Evolutionary conservation across 176 grass and related monocot species (phyloP), one percentile per base, ranked within the genome.

Genomic region (Areca catechu): DNA sequence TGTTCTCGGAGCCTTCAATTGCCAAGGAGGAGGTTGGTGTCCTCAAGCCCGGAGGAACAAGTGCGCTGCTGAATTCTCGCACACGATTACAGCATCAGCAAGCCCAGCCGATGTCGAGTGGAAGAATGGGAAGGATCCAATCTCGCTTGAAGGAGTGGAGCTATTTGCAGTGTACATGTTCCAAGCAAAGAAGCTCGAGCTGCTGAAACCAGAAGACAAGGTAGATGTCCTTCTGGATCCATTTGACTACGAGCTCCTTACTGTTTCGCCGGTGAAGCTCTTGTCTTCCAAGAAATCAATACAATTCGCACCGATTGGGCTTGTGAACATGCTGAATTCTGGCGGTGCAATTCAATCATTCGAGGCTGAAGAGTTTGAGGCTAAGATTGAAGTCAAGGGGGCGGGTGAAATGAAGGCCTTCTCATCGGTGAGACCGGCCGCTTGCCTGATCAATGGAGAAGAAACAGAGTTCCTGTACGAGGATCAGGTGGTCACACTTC

Each of bases 1-100:
- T 24, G 84, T 97, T 21, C 47, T 97, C 22, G 93, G 93, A 63
- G 75, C 51, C 0, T 97, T 97, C 78, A 92, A 97, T 58, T 97
- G 93, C 83, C 93, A 97, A 83, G 93, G 93, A 50, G 93, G 93
- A 53, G 93, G 93, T 4, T 97, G 93, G 87, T 77, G 86, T 66
- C 87, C 66, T 15, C 74, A 88, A 77, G 80, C 63, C 1, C 80
- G 93, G 3, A 69, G 83, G 43, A 97, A 91, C 75, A 85, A 67
- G 60, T 86, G 75, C 14, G 76, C 74, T 15, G 25, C 77, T 0
- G 48, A 88, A 50, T 88, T 54, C 61, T 90, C 93, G 1, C 75
- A 66, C 19, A 66, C 80, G 4, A 47, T 97, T 14, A 75, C 93
- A 0, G 73, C 61, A 28, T 80, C 62, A 48, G 22, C 72, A 7